These are phyloP conservation scores for Penicillium sp. DNA, from an alignment of 2,329 filamentous ascomycete species.

Conservation along the genomic window DNA sequence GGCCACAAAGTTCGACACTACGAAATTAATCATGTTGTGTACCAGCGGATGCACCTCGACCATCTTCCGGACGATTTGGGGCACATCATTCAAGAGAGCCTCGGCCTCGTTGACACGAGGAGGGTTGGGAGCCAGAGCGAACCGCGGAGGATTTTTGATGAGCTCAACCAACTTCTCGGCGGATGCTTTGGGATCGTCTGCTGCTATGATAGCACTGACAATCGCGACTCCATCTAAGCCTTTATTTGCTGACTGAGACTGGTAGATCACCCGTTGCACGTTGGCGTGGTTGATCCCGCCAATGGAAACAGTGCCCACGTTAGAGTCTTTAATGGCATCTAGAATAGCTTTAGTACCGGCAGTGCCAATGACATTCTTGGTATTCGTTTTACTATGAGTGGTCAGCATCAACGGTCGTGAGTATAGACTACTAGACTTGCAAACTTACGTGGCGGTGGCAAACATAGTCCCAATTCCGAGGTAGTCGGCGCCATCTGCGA, in stretches of 20 bases:
- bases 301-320: constrained; percentile 67
- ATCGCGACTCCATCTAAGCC: constrained; percentile 76
- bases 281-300: constrained; percentile 81
- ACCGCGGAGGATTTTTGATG: constrained; percentile 45
- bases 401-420: constrained; percentile 5
- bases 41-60: constrained; percentile 65
- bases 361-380: constrained; percentile 74
- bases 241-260: constrained; percentile 58
- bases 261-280: constrained; percentile 67
- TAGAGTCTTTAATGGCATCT: constrained; percentile 51
- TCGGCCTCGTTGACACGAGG: constrained; percentile 29
- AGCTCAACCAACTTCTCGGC: constrained; percentile 57
- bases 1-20: constrained; percentile 91
- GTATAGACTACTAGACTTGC: neutral
- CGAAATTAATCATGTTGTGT: constrained; percentile 97
- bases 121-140: constrained; percentile 30
- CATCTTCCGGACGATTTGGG: constrained; percentile 57
- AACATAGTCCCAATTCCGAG: constrained; percentile 88
- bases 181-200: constrained; percentile 61
- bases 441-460: constrained; percentile 70
- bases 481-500: constrained; percentile 77
- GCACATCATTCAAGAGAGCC: constrained; percentile 36
- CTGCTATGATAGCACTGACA: constrained; percentile 81
- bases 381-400: constrained; percentile 69
- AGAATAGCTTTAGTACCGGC: constrained; percentile 67